These are phyloP conservation scores for Clavispora asparagi DNA, from an alignment of 805 yeast species.

Conservation along the genomic window DNA sequence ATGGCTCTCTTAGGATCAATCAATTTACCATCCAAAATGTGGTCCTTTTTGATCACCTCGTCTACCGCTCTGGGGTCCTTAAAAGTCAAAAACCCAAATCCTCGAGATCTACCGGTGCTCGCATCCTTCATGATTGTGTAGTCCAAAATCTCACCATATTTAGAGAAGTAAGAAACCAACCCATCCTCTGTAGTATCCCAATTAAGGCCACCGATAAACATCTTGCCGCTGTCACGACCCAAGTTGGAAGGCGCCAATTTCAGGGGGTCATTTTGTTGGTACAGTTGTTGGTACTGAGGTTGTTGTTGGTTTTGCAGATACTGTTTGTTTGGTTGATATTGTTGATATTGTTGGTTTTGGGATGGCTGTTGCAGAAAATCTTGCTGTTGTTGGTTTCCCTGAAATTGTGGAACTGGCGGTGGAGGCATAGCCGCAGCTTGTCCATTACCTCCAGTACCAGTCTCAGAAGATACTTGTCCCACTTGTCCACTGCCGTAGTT, in stretches of 20 bases:
- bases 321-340: constrained; percentile 12
- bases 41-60: constrained; percentile 79
- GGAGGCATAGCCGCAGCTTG: constrained; percentile 1
- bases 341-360: constrained; percentile 8
- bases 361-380: constrained; percentile 9
- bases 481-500: neutral
- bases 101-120: constrained; percentile 83
- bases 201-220: constrained; percentile 95
- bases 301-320: neutral
- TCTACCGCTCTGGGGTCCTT: constrained; percentile 77
- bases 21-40: constrained; percentile 88
- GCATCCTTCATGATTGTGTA: constrained; percentile 91
- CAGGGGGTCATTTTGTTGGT: constrained; percentile 4
- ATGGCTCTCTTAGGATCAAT: constrained; percentile 97
- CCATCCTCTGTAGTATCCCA: constrained; percentile 97
- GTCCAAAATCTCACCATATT: constrained; percentile 85
- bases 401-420: constrained; percentile 1
- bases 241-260: constrained; percentile 23
- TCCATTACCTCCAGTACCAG: neutral
- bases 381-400: constrained; percentile 1
- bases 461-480: neutral
- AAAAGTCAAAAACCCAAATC: constrained; percentile 92
- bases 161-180: constrained; percentile 72
- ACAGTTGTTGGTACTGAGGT: constrained; percentile 2
- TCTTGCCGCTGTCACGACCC: constrained; percentile 70